A percentile compares a stretch with the other conserved stretches of the same genome.
phyloP scores from a whole-genome alignment of 2,329 filamentous ascomycete species.

The Ascochyta lentis region DNA sequence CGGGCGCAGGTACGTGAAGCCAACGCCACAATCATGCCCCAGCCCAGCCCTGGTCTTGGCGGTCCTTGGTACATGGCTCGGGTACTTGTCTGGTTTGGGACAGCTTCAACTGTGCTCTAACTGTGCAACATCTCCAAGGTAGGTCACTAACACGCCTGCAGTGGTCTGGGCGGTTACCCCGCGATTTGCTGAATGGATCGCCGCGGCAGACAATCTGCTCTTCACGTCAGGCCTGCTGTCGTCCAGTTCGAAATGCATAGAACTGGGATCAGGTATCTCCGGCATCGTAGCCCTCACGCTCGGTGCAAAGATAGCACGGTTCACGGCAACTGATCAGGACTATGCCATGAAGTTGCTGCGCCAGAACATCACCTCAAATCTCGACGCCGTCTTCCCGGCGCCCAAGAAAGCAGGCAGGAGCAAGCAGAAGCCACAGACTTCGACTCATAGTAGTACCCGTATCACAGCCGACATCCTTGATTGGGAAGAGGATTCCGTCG shows the following conservation, averaged over 20 bases:
- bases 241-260: conserved; percentile 67
- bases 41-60: conserved; percentile 30
- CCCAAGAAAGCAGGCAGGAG: conserved; percentile 19
- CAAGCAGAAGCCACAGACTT: conserved; percentile 49
- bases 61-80: conserved; percentile 21
- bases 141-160: conserved; percentile 39
- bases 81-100: conserved; percentile 9
- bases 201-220: conserved; percentile 67
- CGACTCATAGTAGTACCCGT: conserved; percentile 37
- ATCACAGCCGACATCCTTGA: conserved; percentile 63
- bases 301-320: conserved; percentile 65
- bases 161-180: conserved; percentile 94
- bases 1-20: conserved; percentile 65
- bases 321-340: conserved; percentile 84
- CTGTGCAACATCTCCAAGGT: not conserved
- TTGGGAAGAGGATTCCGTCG: conserved; percentile 73
- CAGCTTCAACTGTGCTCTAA: not conserved
- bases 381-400: conserved; percentile 18
- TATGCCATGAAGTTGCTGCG: conserved; percentile 82
- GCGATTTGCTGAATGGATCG: conserved; percentile 80
- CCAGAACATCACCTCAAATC: conserved; percentile 75
- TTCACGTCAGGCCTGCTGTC: conserved; percentile 63
- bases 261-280: conserved; percentile 88
- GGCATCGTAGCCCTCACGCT: conserved; percentile 77
- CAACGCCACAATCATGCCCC: conserved; percentile 20